Evolutionary conservation across 805 yeast genomes (phyloP).

Genomic region (Komagataella pseudopastoris): DNA sequence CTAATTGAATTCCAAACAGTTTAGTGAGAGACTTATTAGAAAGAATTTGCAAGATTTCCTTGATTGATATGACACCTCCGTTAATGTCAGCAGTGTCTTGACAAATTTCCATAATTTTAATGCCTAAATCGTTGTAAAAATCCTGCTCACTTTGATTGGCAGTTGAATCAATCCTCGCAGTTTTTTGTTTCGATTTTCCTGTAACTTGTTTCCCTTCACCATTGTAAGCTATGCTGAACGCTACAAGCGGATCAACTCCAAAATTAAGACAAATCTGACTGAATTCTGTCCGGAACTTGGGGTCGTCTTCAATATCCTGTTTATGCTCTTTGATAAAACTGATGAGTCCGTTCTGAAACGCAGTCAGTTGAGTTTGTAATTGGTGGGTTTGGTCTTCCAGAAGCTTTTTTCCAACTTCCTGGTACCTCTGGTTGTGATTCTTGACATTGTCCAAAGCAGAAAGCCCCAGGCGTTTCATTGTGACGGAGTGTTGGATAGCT

Average conservation of each 20-base stretch:
- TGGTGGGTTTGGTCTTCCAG: slow-evolving; percentile 42
- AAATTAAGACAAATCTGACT: slow-evolving; percentile 64
- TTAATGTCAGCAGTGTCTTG: slow-evolving; percentile 55
- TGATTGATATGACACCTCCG: slow-evolving; percentile 68
- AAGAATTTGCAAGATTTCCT: slow-evolving; percentile 29
- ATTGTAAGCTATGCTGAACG: slow-evolving; percentile 4
- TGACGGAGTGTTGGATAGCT: neutral
- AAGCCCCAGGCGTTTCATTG: slow-evolving; percentile 13
- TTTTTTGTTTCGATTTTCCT: slow-evolving; percentile 13
- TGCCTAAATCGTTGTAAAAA: slow-evolving; percentile 53
- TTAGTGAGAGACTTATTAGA: slow-evolving; percentile 1
- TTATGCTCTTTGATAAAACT: slow-evolving; percentile 65
- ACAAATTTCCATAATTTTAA: slow-evolving; percentile 66
- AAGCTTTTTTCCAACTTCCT: slow-evolving; percentile 35
- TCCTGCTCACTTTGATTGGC: slow-evolving; percentile 10
- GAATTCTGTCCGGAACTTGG: slow-evolving; percentile 57
- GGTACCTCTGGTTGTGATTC: slow-evolving; percentile 22
- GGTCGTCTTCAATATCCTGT: slow-evolving; percentile 47
- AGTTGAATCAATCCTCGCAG: slow-evolving; percentile 4
- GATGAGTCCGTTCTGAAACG: slow-evolving; percentile 67
- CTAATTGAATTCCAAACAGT: slow-evolving; percentile 18
- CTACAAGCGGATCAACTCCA: slow-evolving; percentile 73
- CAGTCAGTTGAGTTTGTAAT: slow-evolving; percentile 55
- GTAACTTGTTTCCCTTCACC: slow-evolving; percentile 6
- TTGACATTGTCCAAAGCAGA: slow-evolving; percentile 14